Percentiles rank a stretch among this genome's conserved stretches.
Conservation (phyloP, 768 basidiomycete genomes). For the Trametes punicea region DNA sequence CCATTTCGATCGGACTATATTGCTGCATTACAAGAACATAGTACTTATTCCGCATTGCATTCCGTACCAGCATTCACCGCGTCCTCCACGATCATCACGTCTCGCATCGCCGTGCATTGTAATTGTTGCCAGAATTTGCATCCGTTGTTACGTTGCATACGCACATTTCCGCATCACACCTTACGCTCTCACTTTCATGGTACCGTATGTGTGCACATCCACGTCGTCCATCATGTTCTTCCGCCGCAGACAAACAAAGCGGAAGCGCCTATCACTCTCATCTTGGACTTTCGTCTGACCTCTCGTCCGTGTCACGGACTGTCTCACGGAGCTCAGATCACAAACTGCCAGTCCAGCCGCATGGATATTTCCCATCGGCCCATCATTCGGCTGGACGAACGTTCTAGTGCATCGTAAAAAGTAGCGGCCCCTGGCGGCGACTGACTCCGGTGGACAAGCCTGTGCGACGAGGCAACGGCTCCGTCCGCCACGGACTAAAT, state of each 20-base stretch:
- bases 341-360: neutral
- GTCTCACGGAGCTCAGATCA: neutral
- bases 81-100: slow-evolving; percentile 15
- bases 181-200: neutral
- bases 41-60: slow-evolving; percentile 22
- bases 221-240: slow-evolving; percentile 10
- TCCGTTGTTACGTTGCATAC: slow-evolving; percentile 21
- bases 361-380: neutral
- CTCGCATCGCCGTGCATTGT: slow-evolving; percentile 20
- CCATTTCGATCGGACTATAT: slow-evolving; percentile 13
- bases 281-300: neutral
- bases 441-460: neutral
- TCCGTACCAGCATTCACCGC: slow-evolving; percentile 8
- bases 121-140: slow-evolving; percentile 18
- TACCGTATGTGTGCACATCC: slow-evolving; percentile 4
- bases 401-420: slow-evolving; percentile 3
- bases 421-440: slow-evolving; percentile 7
- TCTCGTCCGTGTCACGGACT: neutral
- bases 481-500: slow-evolving; percentile 2
- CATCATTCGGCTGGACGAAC: slow-evolving; percentile 14
- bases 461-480: neutral
- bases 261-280: slow-evolving; percentile 2
- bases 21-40: slow-evolving; percentile 18
- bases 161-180: slow-evolving; percentile 15
- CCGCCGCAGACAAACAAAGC: slow-evolving; percentile 5